Evolutionary conservation across 768 basidiomycete species (phyloP).

Genomic region (Termitomyces sp.): DNA sequence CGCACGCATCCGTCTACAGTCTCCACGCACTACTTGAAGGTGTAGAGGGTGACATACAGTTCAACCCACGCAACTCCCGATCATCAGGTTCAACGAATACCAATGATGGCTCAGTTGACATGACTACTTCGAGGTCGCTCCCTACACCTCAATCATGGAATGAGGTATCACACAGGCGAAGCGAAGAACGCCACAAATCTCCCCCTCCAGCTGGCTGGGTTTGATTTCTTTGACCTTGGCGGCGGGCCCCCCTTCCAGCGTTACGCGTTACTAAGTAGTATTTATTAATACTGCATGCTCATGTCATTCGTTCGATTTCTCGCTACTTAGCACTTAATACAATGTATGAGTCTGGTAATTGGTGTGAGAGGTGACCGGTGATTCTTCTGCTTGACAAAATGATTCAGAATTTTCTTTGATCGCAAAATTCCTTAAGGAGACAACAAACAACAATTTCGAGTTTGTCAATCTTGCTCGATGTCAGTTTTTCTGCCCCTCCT

Average conservation of each 20-base stretch:
- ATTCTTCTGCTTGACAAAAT: neutral
- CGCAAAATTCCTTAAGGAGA: neutral
- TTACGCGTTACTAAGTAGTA: conserved; percentile 3
- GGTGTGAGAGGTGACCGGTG: neutral
- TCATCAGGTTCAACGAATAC: conserved; percentile 16
- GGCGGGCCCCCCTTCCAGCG: neutral
- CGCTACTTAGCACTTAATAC: too few relatives aligned
- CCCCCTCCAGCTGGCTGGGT: conserved; percentile 51
- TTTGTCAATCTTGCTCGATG: conserved; percentile 21
- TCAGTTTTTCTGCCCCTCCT: conserved; percentile 59
- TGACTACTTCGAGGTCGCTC: conserved; percentile 24
- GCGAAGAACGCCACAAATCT: conserved; percentile 23
- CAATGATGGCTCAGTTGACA: conserved; percentile 14
- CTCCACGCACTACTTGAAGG: conserved; percentile 59
- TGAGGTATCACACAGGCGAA: conserved; percentile 25
- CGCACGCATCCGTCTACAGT: conserved; percentile 55
- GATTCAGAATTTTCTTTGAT: conserved; percentile 4
- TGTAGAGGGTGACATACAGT: conserved; percentile 33
- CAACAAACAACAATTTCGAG: neutral
- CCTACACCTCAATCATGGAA: conserved; percentile 47
- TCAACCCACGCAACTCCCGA: conserved; percentile 14
- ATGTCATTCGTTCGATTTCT: neutral
- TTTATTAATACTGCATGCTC: neutral
- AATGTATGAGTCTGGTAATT: too few relatives aligned
- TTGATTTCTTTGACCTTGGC: conserved; percentile 16